A percentile compares a stretch with the other conserved stretches of the same genome.
Evolutionary conservation across 768 basidiomycete species (phyloP).

Genomic region (Tulasnella sp.): DNA sequence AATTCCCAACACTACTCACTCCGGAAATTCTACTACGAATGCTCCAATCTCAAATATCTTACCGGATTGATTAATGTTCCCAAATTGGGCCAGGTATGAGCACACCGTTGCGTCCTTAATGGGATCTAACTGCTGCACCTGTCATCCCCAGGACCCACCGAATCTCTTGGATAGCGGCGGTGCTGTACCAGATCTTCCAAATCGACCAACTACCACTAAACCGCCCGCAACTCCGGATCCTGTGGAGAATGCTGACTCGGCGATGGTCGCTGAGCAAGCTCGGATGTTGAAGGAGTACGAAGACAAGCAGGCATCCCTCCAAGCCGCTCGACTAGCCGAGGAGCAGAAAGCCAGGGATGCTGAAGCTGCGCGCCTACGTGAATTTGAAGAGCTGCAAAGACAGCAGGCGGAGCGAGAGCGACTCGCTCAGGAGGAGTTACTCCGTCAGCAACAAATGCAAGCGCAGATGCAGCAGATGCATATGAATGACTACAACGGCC

Average conservation of each 20-base stretch:
- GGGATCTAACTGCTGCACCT: not conserved
- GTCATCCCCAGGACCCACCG: slow-evolving; percentile 79
- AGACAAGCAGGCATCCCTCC: slow-evolving; percentile 84
- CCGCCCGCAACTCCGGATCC: slow-evolving; percentile 60
- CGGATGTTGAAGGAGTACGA: slow-evolving; percentile 95
- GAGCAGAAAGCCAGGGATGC: slow-evolving; percentile 70
- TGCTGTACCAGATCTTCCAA: slow-evolving; percentile 31
- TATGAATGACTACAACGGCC: slow-evolving; percentile 55
- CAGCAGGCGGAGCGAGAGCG: slow-evolving; percentile 85
- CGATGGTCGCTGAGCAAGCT: slow-evolving; percentile 79
- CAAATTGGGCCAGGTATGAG: slow-evolving; percentile 75
- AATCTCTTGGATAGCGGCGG: slow-evolving; percentile 75
- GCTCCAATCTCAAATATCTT: slow-evolving; percentile 95
- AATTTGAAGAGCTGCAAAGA: slow-evolving; percentile 82
- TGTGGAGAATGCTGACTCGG: slow-evolving; percentile 60
- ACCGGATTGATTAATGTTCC: slow-evolving; percentile 98
- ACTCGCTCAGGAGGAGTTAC: slow-evolving; percentile 77
- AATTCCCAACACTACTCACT: slow-evolving; percentile 86
- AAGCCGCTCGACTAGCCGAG: slow-evolving; percentile 71
- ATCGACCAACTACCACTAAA: slow-evolving; percentile 23
- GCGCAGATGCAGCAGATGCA: slow-evolving; percentile 76
- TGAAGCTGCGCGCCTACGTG: slow-evolving; percentile 70
- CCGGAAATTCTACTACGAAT: slow-evolving; percentile 98
- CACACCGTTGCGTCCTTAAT: not conserved
- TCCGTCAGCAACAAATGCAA: slow-evolving; percentile 42